A percentile compares a stretch with the other conserved stretches of the same genome.
Conservation (phyloP, 2,329 filamentous ascomycete genomes). For the Mycogone perniciosa region DNA sequence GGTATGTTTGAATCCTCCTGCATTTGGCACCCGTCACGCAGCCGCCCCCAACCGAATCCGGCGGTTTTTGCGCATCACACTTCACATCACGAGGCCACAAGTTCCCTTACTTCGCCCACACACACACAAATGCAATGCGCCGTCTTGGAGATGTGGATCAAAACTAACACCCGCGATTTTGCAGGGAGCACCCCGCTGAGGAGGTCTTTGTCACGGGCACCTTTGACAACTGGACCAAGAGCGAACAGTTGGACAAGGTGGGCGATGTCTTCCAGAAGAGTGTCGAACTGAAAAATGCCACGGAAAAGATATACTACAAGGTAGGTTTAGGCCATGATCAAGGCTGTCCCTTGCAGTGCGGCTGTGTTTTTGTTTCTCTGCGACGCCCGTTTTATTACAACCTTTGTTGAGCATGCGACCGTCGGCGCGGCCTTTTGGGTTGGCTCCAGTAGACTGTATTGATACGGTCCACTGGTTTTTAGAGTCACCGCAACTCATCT, state of each 20-base stretch:
- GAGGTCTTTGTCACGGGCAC: slow-evolving; percentile 94
- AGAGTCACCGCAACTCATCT: not conserved
- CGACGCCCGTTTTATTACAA: not conserved
- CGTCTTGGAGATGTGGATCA: not conserved
- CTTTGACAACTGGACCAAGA: slow-evolving; percentile 92
- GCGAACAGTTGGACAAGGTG: slow-evolving; percentile 71
- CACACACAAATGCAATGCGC: not conserved
- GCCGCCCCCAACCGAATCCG: slow-evolving; percentile 1
- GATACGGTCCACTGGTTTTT: slow-evolving; percentile 1
- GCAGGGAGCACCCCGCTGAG: slow-evolving; percentile 74
- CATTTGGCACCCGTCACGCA: not conserved
- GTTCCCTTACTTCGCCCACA: not conserved
- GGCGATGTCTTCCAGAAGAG: slow-evolving; percentile 72
- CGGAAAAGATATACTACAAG: slow-evolving; percentile 88
- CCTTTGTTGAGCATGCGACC: slow-evolving; percentile 1
- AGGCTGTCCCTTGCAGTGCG: not conserved
- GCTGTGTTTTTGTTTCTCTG: not conserved
- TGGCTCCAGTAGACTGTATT: slow-evolving; percentile 3
- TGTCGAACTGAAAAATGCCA: slow-evolving; percentile 60
- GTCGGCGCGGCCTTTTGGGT: not conserved
- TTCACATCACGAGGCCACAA: slow-evolving; percentile 5
- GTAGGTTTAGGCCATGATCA: slow-evolving; percentile 43
- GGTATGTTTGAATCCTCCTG: slow-evolving; percentile 42
- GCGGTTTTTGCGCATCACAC: not conserved
- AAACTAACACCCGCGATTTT: slow-evolving; percentile 3